phyloP scores from a whole-genome alignment of 148 eudicot species.

The Polygonum maritimum region DNA sequence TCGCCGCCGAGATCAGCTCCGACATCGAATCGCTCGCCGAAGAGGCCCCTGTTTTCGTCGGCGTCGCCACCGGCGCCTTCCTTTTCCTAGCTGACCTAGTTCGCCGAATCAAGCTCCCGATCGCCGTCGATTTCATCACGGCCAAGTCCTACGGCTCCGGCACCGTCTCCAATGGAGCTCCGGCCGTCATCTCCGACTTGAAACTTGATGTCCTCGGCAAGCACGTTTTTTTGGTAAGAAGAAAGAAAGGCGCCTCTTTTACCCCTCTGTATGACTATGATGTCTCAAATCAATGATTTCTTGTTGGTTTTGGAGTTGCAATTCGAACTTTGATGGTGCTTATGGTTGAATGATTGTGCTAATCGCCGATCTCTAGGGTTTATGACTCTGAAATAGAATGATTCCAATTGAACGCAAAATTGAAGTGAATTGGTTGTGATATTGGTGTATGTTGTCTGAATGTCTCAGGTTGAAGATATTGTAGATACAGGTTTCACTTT shows the following conservation, averaged over 20 bases:
- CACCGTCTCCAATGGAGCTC: constrained; percentile 54
- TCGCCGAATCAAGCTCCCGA: constrained; percentile 41
- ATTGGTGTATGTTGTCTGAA: neutral
- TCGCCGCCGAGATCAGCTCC: constrained; percentile 40
- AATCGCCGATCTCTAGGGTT: neutral
- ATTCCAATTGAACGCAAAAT: neutral
- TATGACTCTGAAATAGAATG: neutral
- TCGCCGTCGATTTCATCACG: constrained; percentile 53
- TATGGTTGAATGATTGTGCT: neutral
- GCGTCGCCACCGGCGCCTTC: constrained; percentile 77
- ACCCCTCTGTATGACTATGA: neutral
- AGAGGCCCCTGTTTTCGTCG: constrained; percentile 42
- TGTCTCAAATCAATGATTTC: neutral
- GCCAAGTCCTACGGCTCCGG: constrained; percentile 52
- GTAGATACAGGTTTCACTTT: constrained; percentile 82
- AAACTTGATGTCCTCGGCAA: constrained; percentile 50
- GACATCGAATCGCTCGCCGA: constrained; percentile 18
- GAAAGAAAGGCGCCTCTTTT: neutral
- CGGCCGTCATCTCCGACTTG: constrained; percentile 38
- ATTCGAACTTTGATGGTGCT: neutral
- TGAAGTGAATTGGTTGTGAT: neutral
- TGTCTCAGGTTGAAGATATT: constrained; percentile 79
- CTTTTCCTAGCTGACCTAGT: constrained; percentile 68
- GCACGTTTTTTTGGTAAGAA: constrained; percentile 62
- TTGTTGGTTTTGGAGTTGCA: neutral